Conservation (phyloP, 257 asterid genomes). For the Salvia miltiorrhiza region DNA sequence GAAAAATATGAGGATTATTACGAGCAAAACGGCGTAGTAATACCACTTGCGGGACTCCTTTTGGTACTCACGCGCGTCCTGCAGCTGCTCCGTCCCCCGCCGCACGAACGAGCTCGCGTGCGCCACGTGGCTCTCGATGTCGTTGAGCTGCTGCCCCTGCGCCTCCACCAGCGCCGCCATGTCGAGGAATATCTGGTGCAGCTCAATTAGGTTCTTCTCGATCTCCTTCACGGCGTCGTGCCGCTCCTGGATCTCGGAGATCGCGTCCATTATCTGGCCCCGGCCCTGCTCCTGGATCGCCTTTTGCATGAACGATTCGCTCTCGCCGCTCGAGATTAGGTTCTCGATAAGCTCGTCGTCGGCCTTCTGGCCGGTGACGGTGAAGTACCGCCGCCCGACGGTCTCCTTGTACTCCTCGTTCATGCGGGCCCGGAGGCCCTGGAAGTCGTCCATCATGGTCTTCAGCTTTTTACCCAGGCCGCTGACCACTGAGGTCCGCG, state of each 20-base stretch:
- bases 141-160: conserved; percentile 51
- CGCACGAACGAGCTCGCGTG: conserved; percentile 60
- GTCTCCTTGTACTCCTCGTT: conserved; percentile 58
- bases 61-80: conserved; percentile 48
- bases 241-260: conserved; percentile 48
- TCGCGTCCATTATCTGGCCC: conserved; percentile 49
- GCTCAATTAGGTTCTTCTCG: conserved; percentile 44
- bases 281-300: conserved; percentile 59
- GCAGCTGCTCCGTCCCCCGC: conserved; percentile 54
- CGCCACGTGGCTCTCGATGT: conserved; percentile 58
- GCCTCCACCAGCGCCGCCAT: conserved; percentile 57
- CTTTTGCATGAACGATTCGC: conserved; percentile 49
- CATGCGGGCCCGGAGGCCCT: conserved; percentile 45
- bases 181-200: conserved; percentile 51
- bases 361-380: conserved; percentile 51
- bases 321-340: conserved; percentile 51
- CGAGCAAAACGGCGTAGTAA: conserved; percentile 37
- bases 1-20: conserved; percentile 22
- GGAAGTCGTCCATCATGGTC: conserved; percentile 52
- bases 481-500: conserved; percentile 40
- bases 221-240: conserved; percentile 62
- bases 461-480: conserved; percentile 54
- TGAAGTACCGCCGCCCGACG: conserved; percentile 49
- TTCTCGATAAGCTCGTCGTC: conserved; percentile 46
- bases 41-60: conserved; percentile 51